Conservation (phyloP, 192 early-diverging fungal species). For the Backusella tuberculispora region DNA sequence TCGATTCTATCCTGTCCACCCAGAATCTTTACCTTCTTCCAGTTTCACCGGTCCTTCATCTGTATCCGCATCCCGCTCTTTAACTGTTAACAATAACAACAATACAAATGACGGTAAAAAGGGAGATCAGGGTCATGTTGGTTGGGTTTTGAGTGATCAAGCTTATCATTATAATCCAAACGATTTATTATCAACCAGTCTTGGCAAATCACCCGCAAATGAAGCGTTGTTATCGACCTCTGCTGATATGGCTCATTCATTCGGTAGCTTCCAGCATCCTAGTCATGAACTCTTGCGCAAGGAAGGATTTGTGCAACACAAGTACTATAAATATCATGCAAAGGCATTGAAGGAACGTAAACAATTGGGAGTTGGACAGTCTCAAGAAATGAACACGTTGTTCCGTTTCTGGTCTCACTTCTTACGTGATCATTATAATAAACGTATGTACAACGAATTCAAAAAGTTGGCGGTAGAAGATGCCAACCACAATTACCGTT, state of each 20-base stretch:
- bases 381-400: conserved; percentile 96
- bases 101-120: not conserved
- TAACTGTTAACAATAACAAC: conserved; percentile 25
- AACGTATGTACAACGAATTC: conserved; percentile 93
- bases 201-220: conserved; percentile 39
- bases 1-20: conserved; percentile 61
- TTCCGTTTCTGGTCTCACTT: conserved; percentile 97
- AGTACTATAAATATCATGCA: conserved; percentile 92
- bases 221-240: conserved; percentile 45
- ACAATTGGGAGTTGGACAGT: conserved; percentile 81
- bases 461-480: conserved; percentile 91
- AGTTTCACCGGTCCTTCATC: conserved; percentile 17
- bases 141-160: conserved; percentile 77
- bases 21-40: conserved; percentile 32
- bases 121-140: conserved; percentile 68
- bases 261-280: conserved; percentile 79
- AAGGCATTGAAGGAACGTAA: conserved; percentile 95
- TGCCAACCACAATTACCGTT: conserved; percentile 82
- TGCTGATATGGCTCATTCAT: conserved; percentile 59
- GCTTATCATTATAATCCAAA: conserved; percentile 65
- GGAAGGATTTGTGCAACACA: conserved; percentile 96
- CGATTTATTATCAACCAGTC: conserved; percentile 49
- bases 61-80: conserved; percentile 18
- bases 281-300: conserved; percentile 92
- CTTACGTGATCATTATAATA: conserved; percentile 94